Evolutionary conservation across 495 filamentous ascomycete species (phyloP).

Genomic region (Aspergillus heteromorphus): DNA sequence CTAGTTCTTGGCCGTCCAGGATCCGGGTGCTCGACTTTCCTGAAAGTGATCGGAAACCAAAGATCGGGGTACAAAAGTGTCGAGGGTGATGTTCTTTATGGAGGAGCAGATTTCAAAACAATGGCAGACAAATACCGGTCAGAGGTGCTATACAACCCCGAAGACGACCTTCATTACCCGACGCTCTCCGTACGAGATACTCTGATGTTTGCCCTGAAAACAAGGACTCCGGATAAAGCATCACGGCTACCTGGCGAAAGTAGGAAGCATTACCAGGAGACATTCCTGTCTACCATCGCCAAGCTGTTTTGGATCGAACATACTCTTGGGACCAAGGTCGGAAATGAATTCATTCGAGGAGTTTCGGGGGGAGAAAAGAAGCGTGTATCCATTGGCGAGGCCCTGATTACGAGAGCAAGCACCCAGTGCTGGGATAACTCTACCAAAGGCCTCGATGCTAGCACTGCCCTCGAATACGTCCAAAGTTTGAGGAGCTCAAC

Average conservation of each 20-base stretch:
- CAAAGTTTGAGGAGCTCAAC: conserved; percentile 57
- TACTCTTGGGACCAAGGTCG: conserved; percentile 61
- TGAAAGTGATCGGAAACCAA: conserved; percentile 66
- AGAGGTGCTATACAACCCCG: conserved; percentile 61
- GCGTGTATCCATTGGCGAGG: conserved; percentile 64
- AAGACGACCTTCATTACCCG: conserved; percentile 73
- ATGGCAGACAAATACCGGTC: conserved; percentile 64
- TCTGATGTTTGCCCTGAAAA: conserved; percentile 63
- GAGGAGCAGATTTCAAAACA: conserved; percentile 51
- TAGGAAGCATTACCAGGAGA: conserved; percentile 56
- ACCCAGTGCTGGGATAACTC: conserved; percentile 67
- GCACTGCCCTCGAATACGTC: conserved; percentile 62
- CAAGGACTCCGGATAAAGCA: conserved; percentile 59
- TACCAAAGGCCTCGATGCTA: conserved; percentile 62
- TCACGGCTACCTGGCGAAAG: conserved; percentile 55
- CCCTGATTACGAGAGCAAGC: conserved; percentile 60
- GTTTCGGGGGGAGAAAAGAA: conserved; percentile 72
- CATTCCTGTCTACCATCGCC: conserved; percentile 64
- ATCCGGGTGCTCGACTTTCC: conserved; percentile 65
- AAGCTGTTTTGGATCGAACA: conserved; percentile 78
- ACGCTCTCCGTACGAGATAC: conserved; percentile 67
- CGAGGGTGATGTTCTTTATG: conserved; percentile 59
- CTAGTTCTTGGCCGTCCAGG: conserved; percentile 70
- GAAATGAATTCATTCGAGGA: conserved; percentile 60
- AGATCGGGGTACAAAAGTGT: conserved; percentile 58